Conservation (phyloP, 129 eudicot genomes). For the Chrysanthemum lavandulifolium region DNA sequence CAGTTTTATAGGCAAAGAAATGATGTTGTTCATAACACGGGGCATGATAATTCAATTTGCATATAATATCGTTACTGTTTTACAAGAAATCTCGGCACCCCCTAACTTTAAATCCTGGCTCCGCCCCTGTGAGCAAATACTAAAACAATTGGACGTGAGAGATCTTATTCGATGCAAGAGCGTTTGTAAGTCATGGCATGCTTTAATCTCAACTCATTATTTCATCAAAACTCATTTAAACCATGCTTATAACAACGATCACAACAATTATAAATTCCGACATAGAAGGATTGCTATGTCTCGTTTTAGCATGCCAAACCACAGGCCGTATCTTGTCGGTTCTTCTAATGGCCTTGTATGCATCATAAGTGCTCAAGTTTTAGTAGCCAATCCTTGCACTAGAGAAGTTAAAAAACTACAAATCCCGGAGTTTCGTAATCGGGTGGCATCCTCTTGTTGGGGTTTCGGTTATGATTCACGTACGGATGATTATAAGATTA, state of each 20-base stretch:
- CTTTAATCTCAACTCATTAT: background rate
- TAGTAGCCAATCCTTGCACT: slow-evolving; percentile 1
- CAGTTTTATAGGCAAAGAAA: no score
- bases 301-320: background rate
- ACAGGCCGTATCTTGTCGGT: background rate
- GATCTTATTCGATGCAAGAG: background rate
- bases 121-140: no score
- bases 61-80: no score
- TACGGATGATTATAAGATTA: background rate
- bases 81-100: no score
- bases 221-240: background rate
- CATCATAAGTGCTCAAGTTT: background rate
- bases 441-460: background rate
- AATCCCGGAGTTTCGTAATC: background rate
- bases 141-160: background rate
- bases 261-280: background rate
- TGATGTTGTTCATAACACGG: no score
- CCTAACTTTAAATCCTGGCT: no score
- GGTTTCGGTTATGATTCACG: background rate
- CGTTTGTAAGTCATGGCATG: background rate
- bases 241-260: background rate
- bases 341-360: background rate
- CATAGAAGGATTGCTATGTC: background rate
- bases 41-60: no score
- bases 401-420: background rate